Base-by-base conservation (phyloP, 768 basidiomycete species). In the Suillus placidus region DNA sequence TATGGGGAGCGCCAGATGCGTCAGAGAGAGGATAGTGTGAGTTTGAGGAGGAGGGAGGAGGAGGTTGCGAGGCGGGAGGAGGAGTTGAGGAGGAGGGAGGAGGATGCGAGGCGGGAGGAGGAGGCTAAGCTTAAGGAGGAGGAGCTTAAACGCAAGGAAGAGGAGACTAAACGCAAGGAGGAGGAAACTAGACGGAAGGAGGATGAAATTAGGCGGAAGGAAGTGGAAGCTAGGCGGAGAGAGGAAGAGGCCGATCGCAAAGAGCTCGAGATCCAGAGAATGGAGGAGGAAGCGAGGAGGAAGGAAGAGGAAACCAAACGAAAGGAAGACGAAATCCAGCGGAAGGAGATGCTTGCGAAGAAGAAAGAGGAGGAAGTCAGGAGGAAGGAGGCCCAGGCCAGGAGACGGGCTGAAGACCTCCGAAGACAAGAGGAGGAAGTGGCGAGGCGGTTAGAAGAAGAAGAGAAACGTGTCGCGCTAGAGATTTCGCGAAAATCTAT, bases 41-140 rank as follows among this genome's bases (percentile, higher is more conserved):
- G 9, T 30, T 34, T 54, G 32, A 54, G 68, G 60, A 74, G 65
- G 68, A 75, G 72, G 60, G 76, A 80, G 60, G 76, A 77, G 42
- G 79, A 79, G 14, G 79, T 74, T 18, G 72, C 51, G 38, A 70
- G 68, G 58, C 76, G 73, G 6, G 78, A 80, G 62, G 77, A 76
- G 40, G 76, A 77, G 5, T 64, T 78, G 40, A 74, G 70, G 66
- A 75, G 64, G 69, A 79, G 71, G 56, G 81, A 76, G 34, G 80
- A 80, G 20, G 82, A 82, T 34, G 71, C 75, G 2, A 70, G 64
- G 62, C 71, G 72, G 32, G 74, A 74, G 26, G 73, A 74, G 45
- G 70, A 73, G 8, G 70, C 73, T 6, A 64, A 70, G 42, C 64
- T 60, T 54, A 70, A 65, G 45, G 52, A 54, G 32, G 72, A 73